phyloP scores from a whole-genome alignment of 345 rosid genomes.

The Salix brachista region DNA sequence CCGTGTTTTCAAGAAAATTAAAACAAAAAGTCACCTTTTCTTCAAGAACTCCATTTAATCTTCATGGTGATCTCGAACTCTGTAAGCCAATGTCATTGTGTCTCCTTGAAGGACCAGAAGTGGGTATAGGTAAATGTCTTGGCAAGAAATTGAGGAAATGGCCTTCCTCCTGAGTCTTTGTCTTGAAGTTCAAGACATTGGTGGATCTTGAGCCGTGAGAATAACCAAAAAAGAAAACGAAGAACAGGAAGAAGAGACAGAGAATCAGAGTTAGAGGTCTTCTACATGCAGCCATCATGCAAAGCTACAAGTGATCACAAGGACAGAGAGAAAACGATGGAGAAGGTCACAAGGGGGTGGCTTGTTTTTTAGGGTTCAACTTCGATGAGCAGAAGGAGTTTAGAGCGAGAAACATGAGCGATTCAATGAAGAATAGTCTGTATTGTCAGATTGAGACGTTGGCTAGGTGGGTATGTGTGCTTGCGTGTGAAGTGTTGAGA shows the following conservation, averaged over 20 bases:
- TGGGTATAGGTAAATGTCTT: slow-evolving; percentile 72
- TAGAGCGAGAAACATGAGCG: slow-evolving; percentile 27
- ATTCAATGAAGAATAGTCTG: slow-evolving; percentile 6
- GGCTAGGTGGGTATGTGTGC: not conserved
- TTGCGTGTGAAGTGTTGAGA: not conserved
- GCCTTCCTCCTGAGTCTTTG: slow-evolving; percentile 31
- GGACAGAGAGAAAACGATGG: not conserved
- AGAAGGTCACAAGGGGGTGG: not conserved
- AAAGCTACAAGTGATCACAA: not conserved
- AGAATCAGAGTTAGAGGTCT: slow-evolving; percentile 23
- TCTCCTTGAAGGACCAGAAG: slow-evolving; percentile 88
- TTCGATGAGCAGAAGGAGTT: slow-evolving; percentile 22
- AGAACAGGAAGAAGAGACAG: slow-evolving; percentile 10
- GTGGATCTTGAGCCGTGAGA: slow-evolving; percentile 50
- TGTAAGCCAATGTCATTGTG: slow-evolving; percentile 81
- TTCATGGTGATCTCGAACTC: slow-evolving; percentile 53
- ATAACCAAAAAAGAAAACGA: slow-evolving; percentile 26
- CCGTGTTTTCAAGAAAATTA: not conserved
- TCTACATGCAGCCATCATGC: slow-evolving; percentile 40
- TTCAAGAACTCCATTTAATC: not conserved
- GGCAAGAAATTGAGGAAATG: slow-evolving; percentile 79
- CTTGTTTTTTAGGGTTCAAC: not conserved
- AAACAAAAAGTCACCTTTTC: slow-evolving; percentile 19
- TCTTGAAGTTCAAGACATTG: slow-evolving; percentile 41
- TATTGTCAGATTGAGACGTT: slow-evolving; percentile 11